These are phyloP conservation scores for Malassezia obtusa DNA, from an alignment of 1,284 basidiomycete species.

Conservation along the genomic window DNA sequence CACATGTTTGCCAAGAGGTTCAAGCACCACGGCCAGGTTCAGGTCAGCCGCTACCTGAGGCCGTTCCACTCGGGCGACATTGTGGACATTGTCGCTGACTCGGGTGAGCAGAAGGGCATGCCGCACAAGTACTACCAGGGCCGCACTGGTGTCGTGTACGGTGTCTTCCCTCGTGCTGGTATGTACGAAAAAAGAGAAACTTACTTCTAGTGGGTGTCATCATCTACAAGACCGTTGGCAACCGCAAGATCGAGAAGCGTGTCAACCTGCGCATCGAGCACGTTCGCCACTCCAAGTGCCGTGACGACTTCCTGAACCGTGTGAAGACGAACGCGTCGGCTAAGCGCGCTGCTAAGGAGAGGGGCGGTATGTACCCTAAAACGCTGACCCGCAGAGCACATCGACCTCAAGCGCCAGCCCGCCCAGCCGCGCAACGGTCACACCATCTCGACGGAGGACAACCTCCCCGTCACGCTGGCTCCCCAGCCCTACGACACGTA, in stretches of 20 bases:
- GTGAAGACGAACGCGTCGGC: slow-evolving; percentile 84
- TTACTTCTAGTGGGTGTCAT: slow-evolving; percentile 75
- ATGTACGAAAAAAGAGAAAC: background rate
- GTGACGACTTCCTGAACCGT: slow-evolving; percentile 93
- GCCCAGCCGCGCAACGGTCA: slow-evolving; percentile 70
- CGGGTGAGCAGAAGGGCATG: slow-evolving; percentile 99
- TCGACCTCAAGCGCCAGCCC: slow-evolving; percentile 78
- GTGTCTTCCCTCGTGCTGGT: slow-evolving; percentile 68
- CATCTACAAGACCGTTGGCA: slow-evolving; percentile 96
- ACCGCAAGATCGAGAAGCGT: slow-evolving; percentile 98
- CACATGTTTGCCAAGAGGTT: slow-evolving; percentile 66
- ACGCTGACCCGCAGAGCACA: slow-evolving; percentile 56
- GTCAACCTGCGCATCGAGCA: slow-evolving; percentile 99
- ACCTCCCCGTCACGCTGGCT: slow-evolving; percentile 83
- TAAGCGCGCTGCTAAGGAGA: slow-evolving; percentile 66
- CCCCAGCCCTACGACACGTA: slow-evolving; percentile 63
- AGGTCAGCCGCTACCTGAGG: slow-evolving; percentile 84
- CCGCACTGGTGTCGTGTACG: slow-evolving; percentile 95
- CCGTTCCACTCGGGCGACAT: slow-evolving; percentile 94
- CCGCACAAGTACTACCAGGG: slow-evolving; percentile 74
- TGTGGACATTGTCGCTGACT: slow-evolving; percentile 99
- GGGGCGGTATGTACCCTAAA: slow-evolving; percentile 16
- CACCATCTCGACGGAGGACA: slow-evolving; percentile 64
- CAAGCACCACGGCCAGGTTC: slow-evolving; percentile 79
- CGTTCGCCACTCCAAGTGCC: slow-evolving; percentile 94